Conservation (phyloP, 345 rosid species). For the Gossypium raimondii region DNA sequence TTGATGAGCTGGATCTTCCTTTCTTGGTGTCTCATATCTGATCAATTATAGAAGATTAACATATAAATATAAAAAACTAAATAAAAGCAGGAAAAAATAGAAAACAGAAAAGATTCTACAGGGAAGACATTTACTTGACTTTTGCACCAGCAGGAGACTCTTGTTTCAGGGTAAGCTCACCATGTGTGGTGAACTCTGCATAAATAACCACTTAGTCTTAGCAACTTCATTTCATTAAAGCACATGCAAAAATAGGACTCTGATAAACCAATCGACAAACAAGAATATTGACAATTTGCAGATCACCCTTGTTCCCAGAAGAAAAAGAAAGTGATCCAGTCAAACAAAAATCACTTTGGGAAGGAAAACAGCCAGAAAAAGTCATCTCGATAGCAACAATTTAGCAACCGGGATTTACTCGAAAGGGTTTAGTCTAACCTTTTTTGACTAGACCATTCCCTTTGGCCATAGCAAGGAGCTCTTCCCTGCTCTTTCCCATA, state of each 20-base stretch:
- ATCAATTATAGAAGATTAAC: conserved; percentile 24
- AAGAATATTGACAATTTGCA: neutral
- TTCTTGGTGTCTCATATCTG: conserved; percentile 50
- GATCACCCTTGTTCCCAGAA: neutral
- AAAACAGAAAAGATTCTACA: conserved; percentile 1
- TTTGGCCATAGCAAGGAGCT: conserved; percentile 89
- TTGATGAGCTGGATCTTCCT: conserved; percentile 43
- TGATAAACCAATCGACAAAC: neutral
- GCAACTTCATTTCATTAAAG: neutral
- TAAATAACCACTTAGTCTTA: conserved; percentile 15
- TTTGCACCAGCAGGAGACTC: conserved; percentile 43
- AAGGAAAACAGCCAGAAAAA: conserved; percentile 9
- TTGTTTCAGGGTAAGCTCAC: conserved; percentile 46
- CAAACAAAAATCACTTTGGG: neutral
- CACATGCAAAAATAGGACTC: neutral
- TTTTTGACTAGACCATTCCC: conserved; percentile 37
- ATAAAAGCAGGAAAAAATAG: neutral
- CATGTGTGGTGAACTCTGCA: conserved; percentile 44
- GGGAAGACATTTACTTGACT: conserved; percentile 45
- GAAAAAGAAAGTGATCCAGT: neutral
- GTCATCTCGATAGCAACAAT: neutral
- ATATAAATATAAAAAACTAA: conserved; percentile 7
- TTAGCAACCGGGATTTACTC: neutral
- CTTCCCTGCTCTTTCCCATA: conserved; percentile 82
- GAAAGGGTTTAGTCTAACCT: conserved; percentile 37